These are phyloP conservation scores for Eucalyptus cloeziana DNA, from an alignment of 345 rosid species.

Conservation along the genomic window DNA sequence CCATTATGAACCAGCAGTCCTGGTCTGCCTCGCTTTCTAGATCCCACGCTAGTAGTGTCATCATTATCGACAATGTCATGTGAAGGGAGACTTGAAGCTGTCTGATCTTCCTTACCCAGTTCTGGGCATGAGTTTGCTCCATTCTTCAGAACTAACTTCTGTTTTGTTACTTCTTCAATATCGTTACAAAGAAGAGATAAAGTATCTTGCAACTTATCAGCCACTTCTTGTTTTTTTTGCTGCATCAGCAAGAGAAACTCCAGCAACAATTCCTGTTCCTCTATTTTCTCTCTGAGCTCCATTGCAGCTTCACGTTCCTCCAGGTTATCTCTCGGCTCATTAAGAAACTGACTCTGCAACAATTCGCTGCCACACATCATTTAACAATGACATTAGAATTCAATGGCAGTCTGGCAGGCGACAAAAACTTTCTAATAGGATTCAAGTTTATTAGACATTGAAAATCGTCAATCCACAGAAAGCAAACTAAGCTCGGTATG, in stretches of 20 bases:
- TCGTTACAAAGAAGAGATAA: conserved; percentile 67
- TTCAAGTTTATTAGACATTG: neutral
- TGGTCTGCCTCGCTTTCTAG: conserved; percentile 62
- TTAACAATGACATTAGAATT: neutral
- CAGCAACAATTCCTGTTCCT: conserved; percentile 78
- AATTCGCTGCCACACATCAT: conserved; percentile 48
- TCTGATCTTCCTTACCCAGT: conserved; percentile 25
- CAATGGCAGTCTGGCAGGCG: neutral
- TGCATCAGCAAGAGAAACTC: conserved; percentile 74
- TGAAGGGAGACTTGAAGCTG: conserved; percentile 28
- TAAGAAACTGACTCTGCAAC: conserved; percentile 72
- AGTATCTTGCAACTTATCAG: conserved; percentile 54
- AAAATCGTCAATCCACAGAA: neutral
- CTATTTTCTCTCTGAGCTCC: conserved; percentile 63
- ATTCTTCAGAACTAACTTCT: conserved; percentile 42
- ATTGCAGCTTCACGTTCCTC: conserved; percentile 88
- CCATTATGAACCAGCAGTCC: conserved; percentile 12
- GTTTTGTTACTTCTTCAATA: conserved; percentile 67
- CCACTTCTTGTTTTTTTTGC: conserved; percentile 68
- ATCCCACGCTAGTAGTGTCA: conserved; percentile 40
- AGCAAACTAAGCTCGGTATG: neutral
- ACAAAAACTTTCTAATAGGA: neutral
- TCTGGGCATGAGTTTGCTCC: conserved; percentile 28
- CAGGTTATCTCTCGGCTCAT: conserved; percentile 56
- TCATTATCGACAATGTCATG: conserved; percentile 20